Evolutionary conservation across 2,329 filamentous ascomycete species (phyloP).

Genomic region (Plectosphaerella cucumerina): DNA sequence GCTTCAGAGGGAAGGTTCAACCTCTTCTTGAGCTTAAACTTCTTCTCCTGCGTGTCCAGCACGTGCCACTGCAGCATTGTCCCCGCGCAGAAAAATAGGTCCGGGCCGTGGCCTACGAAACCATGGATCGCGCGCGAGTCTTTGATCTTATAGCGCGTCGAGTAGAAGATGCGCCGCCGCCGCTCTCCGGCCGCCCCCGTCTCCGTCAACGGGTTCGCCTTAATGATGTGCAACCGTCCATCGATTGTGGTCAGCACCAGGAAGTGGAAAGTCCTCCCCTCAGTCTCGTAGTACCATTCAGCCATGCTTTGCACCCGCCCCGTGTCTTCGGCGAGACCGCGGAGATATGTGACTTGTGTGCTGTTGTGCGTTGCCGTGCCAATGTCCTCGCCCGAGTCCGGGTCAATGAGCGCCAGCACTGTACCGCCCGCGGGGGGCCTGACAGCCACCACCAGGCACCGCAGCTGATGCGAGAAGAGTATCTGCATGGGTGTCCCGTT

Average conservation of each 20-base stretch:
- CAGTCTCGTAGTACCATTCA: conserved; percentile 59
- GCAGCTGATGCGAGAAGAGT: conserved; percentile 49
- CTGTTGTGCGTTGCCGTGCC: conserved; percentile 36
- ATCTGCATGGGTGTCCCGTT: conserved; percentile 46
- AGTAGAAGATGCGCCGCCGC: conserved; percentile 40
- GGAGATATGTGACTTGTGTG: conserved; percentile 43
- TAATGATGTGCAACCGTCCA: conserved; percentile 52
- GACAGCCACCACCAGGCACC: conserved; percentile 51
- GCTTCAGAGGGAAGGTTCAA: conserved; percentile 51
- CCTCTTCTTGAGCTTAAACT: conserved; percentile 40
- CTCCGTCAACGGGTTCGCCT: conserved; percentile 11
- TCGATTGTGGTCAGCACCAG: conserved; percentile 55
- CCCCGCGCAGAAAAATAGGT: conserved; percentile 54
- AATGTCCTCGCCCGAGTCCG: conserved; percentile 47
- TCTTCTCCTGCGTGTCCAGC: conserved; percentile 47
- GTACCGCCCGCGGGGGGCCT: conserved; percentile 37
- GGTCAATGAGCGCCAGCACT: conserved; percentile 50
- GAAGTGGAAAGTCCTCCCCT: conserved; percentile 56
- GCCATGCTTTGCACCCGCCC: conserved; percentile 57
- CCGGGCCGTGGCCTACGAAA: conserved; percentile 48
- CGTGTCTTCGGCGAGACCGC: conserved; percentile 49
- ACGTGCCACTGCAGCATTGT: conserved; percentile 51
- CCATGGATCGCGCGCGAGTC: conserved; percentile 48
- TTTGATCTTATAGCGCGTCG: conserved; percentile 46
- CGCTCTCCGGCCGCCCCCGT: conserved; percentile 14